These are phyloP conservation scores for Moniliella sp. DNA, from an alignment of 1,284 basidiomycete genomes.

Conservation along the genomic window DNA sequence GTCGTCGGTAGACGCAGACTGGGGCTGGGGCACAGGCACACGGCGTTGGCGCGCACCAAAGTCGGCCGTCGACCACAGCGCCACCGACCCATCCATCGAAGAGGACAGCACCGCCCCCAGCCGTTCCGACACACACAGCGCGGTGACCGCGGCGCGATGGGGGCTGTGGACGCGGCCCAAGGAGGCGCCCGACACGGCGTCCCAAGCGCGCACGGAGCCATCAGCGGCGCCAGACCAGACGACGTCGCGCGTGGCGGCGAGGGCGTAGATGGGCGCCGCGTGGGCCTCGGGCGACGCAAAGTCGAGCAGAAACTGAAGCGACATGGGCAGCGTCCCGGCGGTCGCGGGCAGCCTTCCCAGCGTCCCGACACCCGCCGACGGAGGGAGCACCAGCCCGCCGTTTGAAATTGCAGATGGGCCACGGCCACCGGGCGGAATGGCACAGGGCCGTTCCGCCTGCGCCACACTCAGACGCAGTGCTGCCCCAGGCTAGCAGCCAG, in stretches of 20 bases:
- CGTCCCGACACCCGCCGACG: no score
- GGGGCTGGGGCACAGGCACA: not conserved
- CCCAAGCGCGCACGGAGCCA: conserved; percentile 4
- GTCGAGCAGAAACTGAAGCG: no score
- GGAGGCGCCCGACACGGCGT: conserved; percentile 2
- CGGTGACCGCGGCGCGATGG: conserved; percentile 7
- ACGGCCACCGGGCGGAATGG: no score
- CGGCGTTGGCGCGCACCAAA: not conserved
- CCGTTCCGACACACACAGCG: not conserved
- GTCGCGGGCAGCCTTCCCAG: no score
- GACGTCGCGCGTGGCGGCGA: not conserved
- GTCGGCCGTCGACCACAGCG: conserved; percentile 4
- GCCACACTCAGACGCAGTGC: no score
- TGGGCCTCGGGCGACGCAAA: no score
- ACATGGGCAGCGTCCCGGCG: no score
- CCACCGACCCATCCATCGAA: conserved; percentile 7
- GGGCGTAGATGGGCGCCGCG: no score
- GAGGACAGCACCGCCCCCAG: conserved; percentile 2
- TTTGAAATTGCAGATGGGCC: no score
- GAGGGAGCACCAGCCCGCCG: no score
- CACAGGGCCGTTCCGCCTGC: no score
- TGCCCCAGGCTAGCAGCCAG: no score
- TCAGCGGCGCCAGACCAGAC: not conserved
- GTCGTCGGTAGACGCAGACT: not conserved
- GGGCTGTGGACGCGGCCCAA: conserved; percentile 2